Conservation (phyloP, 2,329 filamentous ascomycete species). For the Cytospora piceicola region DNA sequence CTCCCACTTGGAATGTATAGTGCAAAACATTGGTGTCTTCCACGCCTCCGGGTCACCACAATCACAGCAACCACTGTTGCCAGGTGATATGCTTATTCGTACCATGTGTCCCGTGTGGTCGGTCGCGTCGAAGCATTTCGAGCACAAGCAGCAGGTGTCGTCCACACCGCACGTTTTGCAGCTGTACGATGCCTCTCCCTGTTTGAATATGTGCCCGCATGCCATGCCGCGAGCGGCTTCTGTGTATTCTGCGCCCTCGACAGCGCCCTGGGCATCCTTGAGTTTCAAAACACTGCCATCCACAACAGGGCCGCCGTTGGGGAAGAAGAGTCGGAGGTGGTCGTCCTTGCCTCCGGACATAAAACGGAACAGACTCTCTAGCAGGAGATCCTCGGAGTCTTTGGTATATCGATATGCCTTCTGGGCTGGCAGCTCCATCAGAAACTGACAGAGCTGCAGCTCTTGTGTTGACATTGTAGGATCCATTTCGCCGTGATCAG, state of each 20-base stretch:
- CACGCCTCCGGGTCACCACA: conserved; percentile 96
- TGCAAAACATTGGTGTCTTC: conserved; percentile 84
- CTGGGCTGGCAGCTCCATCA: conserved; percentile 75
- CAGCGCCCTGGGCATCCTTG: conserved; percentile 84
- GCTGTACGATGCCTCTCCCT: conserved; percentile 89
- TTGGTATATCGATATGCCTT: conserved; percentile 77
- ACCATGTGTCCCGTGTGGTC: conserved; percentile 95
- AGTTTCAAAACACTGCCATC: conserved; percentile 69
- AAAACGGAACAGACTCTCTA: conserved; percentile 83
- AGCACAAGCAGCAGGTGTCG: conserved; percentile 94
- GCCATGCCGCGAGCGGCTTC: conserved; percentile 88
- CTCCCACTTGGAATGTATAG: conserved; percentile 80
- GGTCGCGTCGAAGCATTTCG: conserved; percentile 90
- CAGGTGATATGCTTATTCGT: conserved; percentile 82
- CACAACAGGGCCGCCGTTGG: conserved; percentile 67
- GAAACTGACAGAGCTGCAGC: conserved; percentile 79
- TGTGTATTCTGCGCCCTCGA: conserved; percentile 93
- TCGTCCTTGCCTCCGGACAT: conserved; percentile 76
- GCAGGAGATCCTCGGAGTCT: conserved; percentile 70
- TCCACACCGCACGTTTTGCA: conserved; percentile 94
- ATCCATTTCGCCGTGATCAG: conserved; percentile 49
- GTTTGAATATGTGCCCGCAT: conserved; percentile 96
- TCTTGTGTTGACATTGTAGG: conserved; percentile 67
- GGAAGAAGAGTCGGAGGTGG: conserved; percentile 81
- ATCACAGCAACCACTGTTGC: conserved; percentile 95